Percentiles rank a stretch among this genome's conserved stretches.
These are phyloP conservation scores for Puccinia horiana DNA, from an alignment of 1,284 basidiomycete species.

Conservation along the genomic window DNA sequence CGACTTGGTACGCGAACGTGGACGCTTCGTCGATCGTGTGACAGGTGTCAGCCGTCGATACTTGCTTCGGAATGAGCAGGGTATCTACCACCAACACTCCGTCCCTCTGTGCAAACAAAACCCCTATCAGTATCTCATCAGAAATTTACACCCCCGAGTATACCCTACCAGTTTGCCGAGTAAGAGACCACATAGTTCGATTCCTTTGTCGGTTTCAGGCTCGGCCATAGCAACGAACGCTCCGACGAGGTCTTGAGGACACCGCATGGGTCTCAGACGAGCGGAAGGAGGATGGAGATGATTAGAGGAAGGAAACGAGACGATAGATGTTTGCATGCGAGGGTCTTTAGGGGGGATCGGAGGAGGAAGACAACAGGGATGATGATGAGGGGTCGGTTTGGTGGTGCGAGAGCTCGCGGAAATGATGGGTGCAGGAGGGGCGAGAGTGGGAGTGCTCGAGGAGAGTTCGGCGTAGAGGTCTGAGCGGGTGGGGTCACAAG, in stretches of 20 bases:
- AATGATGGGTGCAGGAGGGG: not conserved
- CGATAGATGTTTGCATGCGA: not conserved
- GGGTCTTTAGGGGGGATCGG: not conserved
- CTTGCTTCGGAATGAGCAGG: slow-evolving; percentile 77
- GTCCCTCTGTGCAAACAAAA: slow-evolving; percentile 11
- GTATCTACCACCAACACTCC: slow-evolving; percentile 68
- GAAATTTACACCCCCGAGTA: too few relatives aligned
- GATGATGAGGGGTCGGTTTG: not conserved
- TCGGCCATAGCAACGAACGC: slow-evolving; percentile 72
- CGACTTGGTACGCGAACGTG: slow-evolving; percentile 77
- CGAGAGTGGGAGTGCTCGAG: not conserved
- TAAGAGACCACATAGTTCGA: slow-evolving; percentile 70
- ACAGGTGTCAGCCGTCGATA: slow-evolving; percentile 80
- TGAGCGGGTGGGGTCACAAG: not conserved
- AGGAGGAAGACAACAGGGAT: not conserved
- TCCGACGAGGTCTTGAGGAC: slow-evolving; percentile 64
- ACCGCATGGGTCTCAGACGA: not conserved
- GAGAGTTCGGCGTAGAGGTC: not conserved
- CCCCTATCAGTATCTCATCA: too few relatives aligned
- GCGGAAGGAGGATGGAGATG: not conserved
- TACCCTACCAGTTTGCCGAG: slow-evolving; percentile 61
- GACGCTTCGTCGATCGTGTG: slow-evolving; percentile 78
- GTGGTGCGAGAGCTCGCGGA: too few relatives aligned
- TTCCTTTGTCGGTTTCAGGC: slow-evolving; percentile 66
- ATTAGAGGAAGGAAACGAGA: not conserved